These are phyloP conservation scores for Globisporangium cylindrosporum DNA, from an alignment of 352 stramenopile species.

Conservation along the genomic window DNA sequence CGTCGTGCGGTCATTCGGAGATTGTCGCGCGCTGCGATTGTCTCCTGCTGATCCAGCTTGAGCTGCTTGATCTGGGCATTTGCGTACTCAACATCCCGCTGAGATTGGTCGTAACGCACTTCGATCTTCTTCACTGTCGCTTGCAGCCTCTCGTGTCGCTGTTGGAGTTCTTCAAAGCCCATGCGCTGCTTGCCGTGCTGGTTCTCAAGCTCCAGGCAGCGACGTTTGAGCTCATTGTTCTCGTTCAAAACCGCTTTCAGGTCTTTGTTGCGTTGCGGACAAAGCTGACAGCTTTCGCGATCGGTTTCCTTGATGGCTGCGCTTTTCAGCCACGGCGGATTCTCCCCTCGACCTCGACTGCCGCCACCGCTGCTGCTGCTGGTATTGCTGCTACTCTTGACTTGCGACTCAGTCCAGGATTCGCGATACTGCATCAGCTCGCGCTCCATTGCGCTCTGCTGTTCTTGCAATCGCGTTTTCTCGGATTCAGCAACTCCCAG, in stretches of 20 bases:
- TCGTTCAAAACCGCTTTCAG: neutral
- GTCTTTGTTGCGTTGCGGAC: conserved; percentile 15
- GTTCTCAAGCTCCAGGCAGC: conserved; percentile 41
- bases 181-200: conserved; percentile 28
- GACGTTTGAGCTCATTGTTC: conserved; percentile 34
- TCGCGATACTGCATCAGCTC: conserved; percentile 7
- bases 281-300: conserved; percentile 8
- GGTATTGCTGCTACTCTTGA: neutral
- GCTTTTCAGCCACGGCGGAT: neutral
- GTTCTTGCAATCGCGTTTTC: conserved; percentile 21
- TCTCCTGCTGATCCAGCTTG: conserved; percentile 13
- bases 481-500: conserved; percentile 21
- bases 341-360: neutral
- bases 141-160: conserved; percentile 26
- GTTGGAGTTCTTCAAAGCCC: conserved; percentile 21
- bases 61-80: conserved; percentile 15
- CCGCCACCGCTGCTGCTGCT: neutral
- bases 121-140: conserved; percentile 23
- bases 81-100: conserved; percentile 10
- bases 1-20: conserved; percentile 10
- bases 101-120: conserved; percentile 2
- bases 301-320: neutral
- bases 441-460: conserved; percentile 29
- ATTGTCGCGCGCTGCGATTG: conserved; percentile 14
- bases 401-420: neutral